Evolutionary conservation across 768 basidiomycete species (phyloP), one percentile per base, ranked within the genome.

Genomic region (Suillus decipiens): DNA sequence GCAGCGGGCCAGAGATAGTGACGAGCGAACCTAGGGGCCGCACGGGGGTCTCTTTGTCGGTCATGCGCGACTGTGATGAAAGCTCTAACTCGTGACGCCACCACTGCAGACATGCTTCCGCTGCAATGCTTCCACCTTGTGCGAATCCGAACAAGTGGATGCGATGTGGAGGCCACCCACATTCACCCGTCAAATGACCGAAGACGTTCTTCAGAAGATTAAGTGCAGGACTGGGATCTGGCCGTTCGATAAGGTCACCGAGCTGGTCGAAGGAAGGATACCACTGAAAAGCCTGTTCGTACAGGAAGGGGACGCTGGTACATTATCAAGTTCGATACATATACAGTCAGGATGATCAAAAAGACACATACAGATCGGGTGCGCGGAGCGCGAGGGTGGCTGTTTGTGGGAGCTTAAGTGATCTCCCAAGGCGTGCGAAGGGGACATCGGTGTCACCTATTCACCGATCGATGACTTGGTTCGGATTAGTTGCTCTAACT

Each of bases 71-170:
- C 22, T 56, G 36, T 3, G 55, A 56, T 39, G 56, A 57, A 28
- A 57, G 56, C 58, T 22, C 45, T 7, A 71, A 62, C 74, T 75
- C 62, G 70, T 67, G 65, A 59, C 78, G 85, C 84, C 87, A 90
- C 77, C 80, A 83, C 39, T 76, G 69, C 7, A 93, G 69, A 0
- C 82, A 84, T 59, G 86, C 79, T 74, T 97, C 94, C 2, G 80
- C 82, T 1, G 87, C 92, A 39, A 94, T 84, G 22, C 81, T 88
- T 0, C 92, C 95, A 0, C 95, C 95, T 73, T 97, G 95, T 0
- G 84, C 91, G 66, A 93, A 97, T 3, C 95, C 95, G 62, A 96
- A 91, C 53, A 95, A 71, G 71, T 97, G 95, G 45, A 97, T 89
- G n/a, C 82, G 79, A 11, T 83, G 63, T 0, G 81, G 68, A 7